These are phyloP conservation scores for Gloeophyllum trabeum DNA, from an alignment of 768 basidiomycete genomes.

Conservation along the genomic window DNA sequence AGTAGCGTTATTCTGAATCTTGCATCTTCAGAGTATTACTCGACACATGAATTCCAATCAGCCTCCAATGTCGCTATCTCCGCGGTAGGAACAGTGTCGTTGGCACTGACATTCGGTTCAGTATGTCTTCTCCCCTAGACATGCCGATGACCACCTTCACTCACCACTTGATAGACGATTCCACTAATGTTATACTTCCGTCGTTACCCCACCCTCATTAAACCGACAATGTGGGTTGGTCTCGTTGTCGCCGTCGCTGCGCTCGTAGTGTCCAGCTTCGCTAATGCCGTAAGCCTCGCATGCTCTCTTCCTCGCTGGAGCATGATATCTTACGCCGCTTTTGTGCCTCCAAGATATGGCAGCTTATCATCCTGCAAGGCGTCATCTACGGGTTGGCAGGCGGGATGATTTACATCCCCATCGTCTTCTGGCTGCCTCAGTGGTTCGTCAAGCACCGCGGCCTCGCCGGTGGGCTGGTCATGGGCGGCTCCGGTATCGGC, in stretches of 20 bases:
- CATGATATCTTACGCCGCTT: not conserved
- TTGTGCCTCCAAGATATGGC: constrained; percentile 9
- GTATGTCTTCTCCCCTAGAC: not conserved
- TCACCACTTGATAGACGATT: constrained; percentile 3
- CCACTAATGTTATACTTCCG: constrained; percentile 8
- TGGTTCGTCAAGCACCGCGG: constrained; percentile 13
- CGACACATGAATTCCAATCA: constrained; percentile 1
- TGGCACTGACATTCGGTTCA: constrained; percentile 1
- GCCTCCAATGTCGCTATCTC: constrained; percentile 2
- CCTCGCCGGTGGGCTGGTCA: constrained; percentile 13
- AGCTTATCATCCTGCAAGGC: constrained; percentile 12
- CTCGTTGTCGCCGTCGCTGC: constrained; percentile 8
- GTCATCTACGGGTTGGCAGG: constrained; percentile 12
- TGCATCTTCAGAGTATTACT: constrained; percentile 1
- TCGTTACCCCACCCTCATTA: constrained; percentile 11
- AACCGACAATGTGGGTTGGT: constrained; percentile 8
- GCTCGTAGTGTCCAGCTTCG: constrained; percentile 12
- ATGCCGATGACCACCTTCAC: not conserved
- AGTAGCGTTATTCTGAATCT: too few relatives aligned
- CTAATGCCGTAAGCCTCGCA: constrained; percentile 5
- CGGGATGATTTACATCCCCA: constrained; percentile 4
- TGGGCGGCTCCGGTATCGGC: constrained; percentile 13
- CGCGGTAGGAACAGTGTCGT: constrained; percentile 1
- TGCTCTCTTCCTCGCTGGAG: not conserved
- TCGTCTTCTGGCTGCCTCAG: constrained; percentile 7